Evolutionary conservation across 371 early-diverging fungal species (phyloP), one percentile per base, ranked within the genome.

Genomic region (Blastocladiella emersonii): DNA sequence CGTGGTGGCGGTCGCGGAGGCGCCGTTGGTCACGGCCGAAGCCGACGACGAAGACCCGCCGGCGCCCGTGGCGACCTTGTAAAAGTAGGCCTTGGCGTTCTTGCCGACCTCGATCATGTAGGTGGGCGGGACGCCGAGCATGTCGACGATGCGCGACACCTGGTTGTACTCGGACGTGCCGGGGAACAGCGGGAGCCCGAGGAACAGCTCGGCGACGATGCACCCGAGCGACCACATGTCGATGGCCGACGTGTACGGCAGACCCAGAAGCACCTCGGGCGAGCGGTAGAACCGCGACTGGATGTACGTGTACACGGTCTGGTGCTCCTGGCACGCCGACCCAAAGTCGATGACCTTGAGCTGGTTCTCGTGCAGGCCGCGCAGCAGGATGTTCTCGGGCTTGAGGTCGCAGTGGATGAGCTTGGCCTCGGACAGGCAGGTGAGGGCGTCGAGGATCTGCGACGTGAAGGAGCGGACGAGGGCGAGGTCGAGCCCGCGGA

Each of bases 161-260:
- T 95, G 92, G 63, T 93, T 86, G 70, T 87, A 88, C 76, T 95
- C 95, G 56, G 89, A 87, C 10, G 83, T 81, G 13, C 96, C 95
- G 0, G 96, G 95, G 70, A 95, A 93, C 63, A 98, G 69, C 0
- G 95, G 95, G 5, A 87, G 72, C 0, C 95, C 95, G 0, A 92
- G 70, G 68, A 86, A 91, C 21, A 99, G 75, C 72, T 99, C 99
- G 7, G 93, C 97, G n/a, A 95, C 90, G 63, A 99, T 91, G 72
- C 98, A 98, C 0, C 99, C 99, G 15, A 97, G 77, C 0, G 97
- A 93, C 99, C 99, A 99, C 85, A 99, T 94, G 72, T 99, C 99
- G 53, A 96, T 92, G 19, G 91, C 78, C 51, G 92, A 86, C 13
- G 90, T 83, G 76, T 95, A 93, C 56, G 89, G 87, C 32, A 92